phyloP scores from a whole-genome alignment of 208 protist species.

The Acanthamoeba lugdunensis region DNA sequence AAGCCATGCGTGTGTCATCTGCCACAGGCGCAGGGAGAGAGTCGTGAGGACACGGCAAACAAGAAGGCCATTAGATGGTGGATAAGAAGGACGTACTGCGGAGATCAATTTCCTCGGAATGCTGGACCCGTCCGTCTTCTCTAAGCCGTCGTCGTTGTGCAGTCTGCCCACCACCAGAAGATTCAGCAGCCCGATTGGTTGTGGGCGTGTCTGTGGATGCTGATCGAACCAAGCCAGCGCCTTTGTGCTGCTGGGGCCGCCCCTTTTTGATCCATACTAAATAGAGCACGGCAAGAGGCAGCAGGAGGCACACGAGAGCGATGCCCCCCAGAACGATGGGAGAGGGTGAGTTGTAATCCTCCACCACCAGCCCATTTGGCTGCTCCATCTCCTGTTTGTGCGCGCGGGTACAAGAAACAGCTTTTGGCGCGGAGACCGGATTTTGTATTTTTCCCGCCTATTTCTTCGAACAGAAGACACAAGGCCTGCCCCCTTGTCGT shows the following conservation, averaged over 20 bases:
- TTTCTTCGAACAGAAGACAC: background rate
- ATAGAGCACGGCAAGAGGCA: background rate
- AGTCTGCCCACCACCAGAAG: background rate
- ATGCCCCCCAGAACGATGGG: background rate
- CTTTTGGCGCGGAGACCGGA: background rate
- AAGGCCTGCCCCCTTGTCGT: too few relatives aligned
- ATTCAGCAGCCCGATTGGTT: background rate
- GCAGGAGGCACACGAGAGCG: background rate
- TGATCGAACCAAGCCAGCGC: background rate
- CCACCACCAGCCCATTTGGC: background rate
- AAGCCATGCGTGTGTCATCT: conserved; percentile 17
- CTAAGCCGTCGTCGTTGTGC: background rate
- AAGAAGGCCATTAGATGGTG: background rate
- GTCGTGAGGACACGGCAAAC: too few relatives aligned
- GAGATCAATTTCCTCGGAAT: conserved; percentile 54
- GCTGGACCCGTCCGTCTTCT: conserved; percentile 24
- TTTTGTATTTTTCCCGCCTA: background rate
- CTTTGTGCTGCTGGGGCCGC: background rate
- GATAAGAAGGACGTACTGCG: background rate
- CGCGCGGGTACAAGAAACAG: too few relatives aligned
- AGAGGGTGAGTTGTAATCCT: background rate
- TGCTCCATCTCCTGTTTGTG: background rate
- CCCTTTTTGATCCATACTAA: background rate
- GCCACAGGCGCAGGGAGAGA: too few relatives aligned
- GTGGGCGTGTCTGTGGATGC: background rate